Evolutionary conservation across 768 basidiomycete species (phyloP).

Genomic region (Leccinum boreale): DNA sequence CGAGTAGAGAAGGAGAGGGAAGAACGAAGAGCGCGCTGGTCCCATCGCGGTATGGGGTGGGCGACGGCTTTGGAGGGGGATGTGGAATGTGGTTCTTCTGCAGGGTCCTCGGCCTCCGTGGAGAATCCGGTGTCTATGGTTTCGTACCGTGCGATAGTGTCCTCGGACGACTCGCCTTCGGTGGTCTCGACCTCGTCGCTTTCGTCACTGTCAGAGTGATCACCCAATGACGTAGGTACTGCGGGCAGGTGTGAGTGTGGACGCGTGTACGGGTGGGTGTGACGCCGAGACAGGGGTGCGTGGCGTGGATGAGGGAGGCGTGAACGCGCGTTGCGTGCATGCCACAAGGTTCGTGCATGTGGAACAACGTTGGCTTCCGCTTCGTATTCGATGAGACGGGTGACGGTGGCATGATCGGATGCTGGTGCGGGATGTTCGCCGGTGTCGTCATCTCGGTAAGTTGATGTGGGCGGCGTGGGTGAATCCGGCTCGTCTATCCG

Average conservation of each 20-base stretch:
- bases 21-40: not conserved
- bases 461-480: not conserved
- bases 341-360: not conserved
- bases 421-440: not conserved
- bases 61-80: not conserved
- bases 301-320: not conserved
- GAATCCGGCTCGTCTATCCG: slow-evolving; percentile 34
- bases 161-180: slow-evolving; percentile 22
- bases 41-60: slow-evolving; percentile 7
- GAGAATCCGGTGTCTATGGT: slow-evolving; percentile 7
- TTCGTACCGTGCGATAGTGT: slow-evolving; percentile 14
- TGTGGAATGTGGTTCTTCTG: not conserved
- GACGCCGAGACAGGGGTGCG: not conserved
- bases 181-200: slow-evolving; percentile 13
- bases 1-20: not conserved
- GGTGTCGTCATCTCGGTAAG: slow-evolving; percentile 12
- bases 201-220: slow-evolving; percentile 25
- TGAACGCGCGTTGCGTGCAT: not conserved
- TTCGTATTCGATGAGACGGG: slow-evolving; percentile 11
- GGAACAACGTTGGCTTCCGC: not conserved
- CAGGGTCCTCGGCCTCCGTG: slow-evolving; percentile 13
- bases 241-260: slow-evolving; percentile 19
- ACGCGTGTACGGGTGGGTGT: not conserved
- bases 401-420: not conserved
- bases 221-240: slow-evolving; percentile 20